Conservation (phyloP, 345 rosid genomes). For the Erodium maritimum region DNA sequence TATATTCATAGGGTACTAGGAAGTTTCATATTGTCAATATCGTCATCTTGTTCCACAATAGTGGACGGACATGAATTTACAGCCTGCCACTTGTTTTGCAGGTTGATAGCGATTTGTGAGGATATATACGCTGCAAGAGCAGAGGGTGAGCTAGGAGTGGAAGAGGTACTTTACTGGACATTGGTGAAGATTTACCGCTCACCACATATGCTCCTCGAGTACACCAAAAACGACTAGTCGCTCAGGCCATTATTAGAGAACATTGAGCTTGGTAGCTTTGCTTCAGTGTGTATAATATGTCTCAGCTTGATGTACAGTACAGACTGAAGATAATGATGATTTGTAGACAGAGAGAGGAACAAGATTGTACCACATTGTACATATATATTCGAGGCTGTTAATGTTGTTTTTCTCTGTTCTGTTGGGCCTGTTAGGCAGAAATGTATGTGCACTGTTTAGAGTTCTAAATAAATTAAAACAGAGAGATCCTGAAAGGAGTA, state of each 20-base stretch:
- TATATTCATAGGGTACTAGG: too few relatives aligned
- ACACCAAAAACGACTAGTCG: slow-evolving; percentile 24
- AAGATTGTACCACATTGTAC: background rate
- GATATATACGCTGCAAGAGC: slow-evolving; percentile 40
- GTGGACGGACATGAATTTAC: too few relatives aligned
- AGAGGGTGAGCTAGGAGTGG: slow-evolving; percentile 39
- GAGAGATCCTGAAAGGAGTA: too few relatives aligned
- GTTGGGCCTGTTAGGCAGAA: background rate
- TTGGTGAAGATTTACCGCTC: slow-evolving; percentile 35
- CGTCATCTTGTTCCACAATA: too few relatives aligned
- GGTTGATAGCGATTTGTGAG: slow-evolving; percentile 39
- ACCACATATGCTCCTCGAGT: slow-evolving; percentile 37
- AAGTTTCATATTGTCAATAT: too few relatives aligned
- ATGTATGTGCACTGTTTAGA: background rate
- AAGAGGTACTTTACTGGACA: slow-evolving; percentile 38
- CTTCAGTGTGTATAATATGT: background rate
- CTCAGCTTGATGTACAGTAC: background rate
- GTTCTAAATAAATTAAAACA: too few relatives aligned
- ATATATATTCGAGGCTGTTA: background rate
- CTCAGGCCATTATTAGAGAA: background rate
- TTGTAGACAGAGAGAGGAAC: background rate
- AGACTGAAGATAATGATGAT: background rate
- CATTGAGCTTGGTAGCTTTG: background rate
- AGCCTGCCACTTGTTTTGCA: too few relatives aligned
- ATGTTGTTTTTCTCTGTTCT: background rate